These are phyloP conservation scores for Mortierella sp. DNA, from an alignment of 371 early-diverging fungal species.

Conservation along the genomic window DNA sequence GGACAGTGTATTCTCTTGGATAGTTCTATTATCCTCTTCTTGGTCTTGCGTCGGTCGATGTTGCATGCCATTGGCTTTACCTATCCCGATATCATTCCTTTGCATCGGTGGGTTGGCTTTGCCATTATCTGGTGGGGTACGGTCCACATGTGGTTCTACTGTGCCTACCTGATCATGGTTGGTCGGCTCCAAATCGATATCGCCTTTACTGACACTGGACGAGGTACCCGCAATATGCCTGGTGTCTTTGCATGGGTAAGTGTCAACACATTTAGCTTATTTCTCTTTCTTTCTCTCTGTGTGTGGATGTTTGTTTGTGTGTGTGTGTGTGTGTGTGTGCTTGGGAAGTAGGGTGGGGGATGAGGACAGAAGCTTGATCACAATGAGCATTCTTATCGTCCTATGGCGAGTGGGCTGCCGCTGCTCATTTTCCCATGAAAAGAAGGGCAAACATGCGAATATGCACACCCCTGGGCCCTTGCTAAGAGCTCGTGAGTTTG, in stretches of 20 bases:
- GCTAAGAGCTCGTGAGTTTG: no score
- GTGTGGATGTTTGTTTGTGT: no score
- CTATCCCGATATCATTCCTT: slow-evolving; percentile 30
- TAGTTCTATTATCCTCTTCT: slow-evolving; percentile 38
- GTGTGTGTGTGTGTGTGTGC: no score
- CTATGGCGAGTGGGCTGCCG: no score
- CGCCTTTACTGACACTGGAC: slow-evolving; percentile 14
- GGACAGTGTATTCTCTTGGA: slow-evolving; percentile 39
- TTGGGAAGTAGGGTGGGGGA: no score
- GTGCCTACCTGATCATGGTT: slow-evolving; percentile 8
- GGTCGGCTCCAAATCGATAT: slow-evolving; percentile 9
- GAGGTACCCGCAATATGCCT: slow-evolving; percentile 42
- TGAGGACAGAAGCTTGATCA: no score
- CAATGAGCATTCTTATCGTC: no score
- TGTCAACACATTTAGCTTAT: no score
- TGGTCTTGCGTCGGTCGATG: slow-evolving; percentile 45
- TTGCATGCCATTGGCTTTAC: slow-evolving; percentile 43
- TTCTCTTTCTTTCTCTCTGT: no score
- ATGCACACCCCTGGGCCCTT: no score
- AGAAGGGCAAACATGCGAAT: no score
- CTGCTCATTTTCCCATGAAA: no score
- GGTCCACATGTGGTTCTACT: slow-evolving; percentile 11
- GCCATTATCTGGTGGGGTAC: slow-evolving; percentile 13
- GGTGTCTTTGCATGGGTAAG: slow-evolving; percentile 45
- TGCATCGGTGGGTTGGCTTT: slow-evolving; percentile 21